Conservation (phyloP, 2,329 filamentous ascomycete species). For the Penicillium hesseltinei region DNA sequence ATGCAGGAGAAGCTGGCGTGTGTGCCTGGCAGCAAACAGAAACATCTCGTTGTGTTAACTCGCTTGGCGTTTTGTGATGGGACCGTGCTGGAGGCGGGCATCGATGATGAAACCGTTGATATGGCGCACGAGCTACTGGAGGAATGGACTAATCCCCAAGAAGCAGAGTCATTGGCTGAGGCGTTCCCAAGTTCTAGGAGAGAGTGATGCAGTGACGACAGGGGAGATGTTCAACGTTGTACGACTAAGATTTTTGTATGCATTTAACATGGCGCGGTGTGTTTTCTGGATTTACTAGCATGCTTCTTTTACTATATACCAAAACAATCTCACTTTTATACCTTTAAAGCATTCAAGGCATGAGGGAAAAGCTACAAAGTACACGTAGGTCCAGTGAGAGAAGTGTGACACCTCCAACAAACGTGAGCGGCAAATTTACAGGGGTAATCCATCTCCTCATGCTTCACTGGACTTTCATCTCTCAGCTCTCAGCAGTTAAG, state of each 20-base stretch:
- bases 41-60: constrained; percentile 77
- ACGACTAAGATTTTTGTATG: constrained; percentile 14
- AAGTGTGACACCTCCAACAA: background rate
- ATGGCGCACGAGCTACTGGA: constrained; percentile 81
- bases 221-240: constrained; percentile 3
- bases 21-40: constrained; percentile 71
- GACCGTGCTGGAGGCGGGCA: constrained; percentile 70
- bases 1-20: constrained; percentile 69
- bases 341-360: background rate
- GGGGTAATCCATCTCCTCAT: background rate
- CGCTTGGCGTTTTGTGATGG: constrained; percentile 84
- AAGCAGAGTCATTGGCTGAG: constrained; percentile 60
- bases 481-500: background rate
- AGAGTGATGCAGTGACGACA: constrained; percentile 24
- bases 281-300: constrained; percentile 6
- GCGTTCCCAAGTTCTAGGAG: constrained; percentile 43
- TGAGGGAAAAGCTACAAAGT: background rate
- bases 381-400: background rate
- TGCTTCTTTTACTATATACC: background rate
- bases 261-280: constrained; percentile 8
- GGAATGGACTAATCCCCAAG: constrained; percentile 74
- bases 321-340: background rate
- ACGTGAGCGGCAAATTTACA: background rate
- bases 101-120: constrained; percentile 75
- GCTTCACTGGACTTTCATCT: background rate